Conservation (phyloP, 2,329 filamentous ascomycete species). For the Anthostomella pinea region DNA sequence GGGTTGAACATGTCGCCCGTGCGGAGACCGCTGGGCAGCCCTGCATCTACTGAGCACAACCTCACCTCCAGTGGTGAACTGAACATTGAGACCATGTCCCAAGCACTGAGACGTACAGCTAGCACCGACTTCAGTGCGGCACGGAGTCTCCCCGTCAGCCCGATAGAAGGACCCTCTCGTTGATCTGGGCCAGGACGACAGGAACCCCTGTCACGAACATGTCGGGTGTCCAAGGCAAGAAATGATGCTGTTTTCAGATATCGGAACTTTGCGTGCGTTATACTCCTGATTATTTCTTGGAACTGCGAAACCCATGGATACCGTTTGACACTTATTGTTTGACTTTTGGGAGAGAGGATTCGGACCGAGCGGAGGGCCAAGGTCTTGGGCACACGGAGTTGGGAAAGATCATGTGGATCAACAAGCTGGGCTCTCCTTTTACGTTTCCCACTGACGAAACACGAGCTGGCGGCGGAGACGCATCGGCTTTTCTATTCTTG, state of each 20-base stretch:
- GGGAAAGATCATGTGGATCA: conserved; percentile 13
- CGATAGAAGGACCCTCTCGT: conserved; percentile 44
- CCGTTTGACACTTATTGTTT: conserved; percentile 21
- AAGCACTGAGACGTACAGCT: conserved; percentile 79
- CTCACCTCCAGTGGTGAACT: conserved; percentile 61
- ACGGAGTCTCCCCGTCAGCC: conserved; percentile 57
- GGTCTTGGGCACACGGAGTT: conserved; percentile 25
- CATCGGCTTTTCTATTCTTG: too few relatives aligned
- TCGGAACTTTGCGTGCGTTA: conserved; percentile 5
- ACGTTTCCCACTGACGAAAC: too few relatives aligned
- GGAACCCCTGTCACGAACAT: too few relatives aligned
- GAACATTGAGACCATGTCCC: conserved; percentile 90
- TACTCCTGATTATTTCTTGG: conserved; percentile 15
- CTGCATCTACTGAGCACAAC: conserved; percentile 51
- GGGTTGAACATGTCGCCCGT: conserved; percentile 68
- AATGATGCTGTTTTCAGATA: background rate
- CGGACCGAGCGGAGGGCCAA: too few relatives aligned
- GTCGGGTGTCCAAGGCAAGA: too few relatives aligned
- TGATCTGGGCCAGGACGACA: too few relatives aligned
- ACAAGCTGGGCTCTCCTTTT: conserved; percentile 12
- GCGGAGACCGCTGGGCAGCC: conserved; percentile 61
- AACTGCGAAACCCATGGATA: conserved; percentile 26
- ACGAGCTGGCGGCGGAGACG: too few relatives aligned
- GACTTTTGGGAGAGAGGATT: conserved; percentile 8
- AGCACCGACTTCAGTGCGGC: conserved; percentile 70